Evolutionary conservation across 2,329 filamentous ascomycete genomes (phyloP), one percentile per base, ranked within the genome.

Genomic region (Penicillium hesseltinei): DNA sequence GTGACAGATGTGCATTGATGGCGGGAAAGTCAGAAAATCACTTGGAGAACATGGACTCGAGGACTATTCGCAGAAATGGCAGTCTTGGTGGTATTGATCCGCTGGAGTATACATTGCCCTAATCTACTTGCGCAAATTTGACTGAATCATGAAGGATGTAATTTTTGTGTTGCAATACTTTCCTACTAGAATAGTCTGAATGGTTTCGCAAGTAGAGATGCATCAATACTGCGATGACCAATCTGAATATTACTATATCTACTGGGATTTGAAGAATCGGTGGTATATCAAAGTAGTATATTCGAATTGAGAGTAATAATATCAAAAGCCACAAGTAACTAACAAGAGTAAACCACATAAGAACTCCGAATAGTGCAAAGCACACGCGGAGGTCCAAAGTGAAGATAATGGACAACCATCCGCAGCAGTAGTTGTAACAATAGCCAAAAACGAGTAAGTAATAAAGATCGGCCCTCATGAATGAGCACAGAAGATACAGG

Each of bases 401-500:
- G 31, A 38, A 38, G 15, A 23, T 5, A 17, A 8, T 33, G 15
- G 13, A 51, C 15, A 53, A 36, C 17, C 17, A n/a, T 25, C 15
- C 17, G 39, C 29, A 27, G 29, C 21, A 27, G 39, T 19, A 35
- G 29, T 17, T n/a, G 11, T 23, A 3, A 25, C 15, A 46, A 46
- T 4, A 46, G 27, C 3, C 23, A 23, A 43, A 17, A 27, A 43
- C 15, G 8, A 25, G 36, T 36, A 36, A 38, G 43, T 35, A 36
- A 47, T 40, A n/a, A 36, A 40, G 6, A 31, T 42, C 29, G 17
- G 27, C 33, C 23, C 54, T 52, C 23, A 19, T 1, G 3, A n/a
- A 27, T 15, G 35, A 52, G 42, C 54, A 43, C 50, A 44, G 39
- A 54, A 31, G 43, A 39, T 54, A 48, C 50, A 55, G n/a, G 29